A percentile compares a stretch with the other conserved stretches of the same genome.
phyloP scores from a whole-genome alignment of 164 flowering plant genomes.

The Tetrastigma voinierianum region DNA sequence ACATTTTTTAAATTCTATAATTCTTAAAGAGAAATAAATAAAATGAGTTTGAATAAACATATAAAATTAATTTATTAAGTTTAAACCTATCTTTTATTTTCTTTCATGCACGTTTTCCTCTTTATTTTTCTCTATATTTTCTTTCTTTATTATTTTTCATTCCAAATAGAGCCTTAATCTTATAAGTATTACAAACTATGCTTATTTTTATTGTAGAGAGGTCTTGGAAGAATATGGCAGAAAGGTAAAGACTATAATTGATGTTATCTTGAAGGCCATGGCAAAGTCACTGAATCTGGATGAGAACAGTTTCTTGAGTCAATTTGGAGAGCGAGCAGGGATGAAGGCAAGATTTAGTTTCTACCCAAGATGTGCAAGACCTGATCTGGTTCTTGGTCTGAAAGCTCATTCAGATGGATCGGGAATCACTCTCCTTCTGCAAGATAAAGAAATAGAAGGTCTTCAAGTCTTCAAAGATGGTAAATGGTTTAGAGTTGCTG shows the following conservation, averaged over 20 bases:
- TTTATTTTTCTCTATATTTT: no score
- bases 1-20: no score
- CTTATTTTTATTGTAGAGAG: constrained; percentile 19
- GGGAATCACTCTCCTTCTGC: constrained; percentile 26
- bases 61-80: no score
- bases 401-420: constrained; percentile 35
- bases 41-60: no score
- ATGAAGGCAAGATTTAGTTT: constrained; percentile 21
- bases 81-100: no score
- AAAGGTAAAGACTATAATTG: constrained; percentile 12
- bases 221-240: constrained; percentile 22
- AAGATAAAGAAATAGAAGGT: constrained; percentile 33
- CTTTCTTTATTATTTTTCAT: no score
- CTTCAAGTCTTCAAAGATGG: constrained; percentile 30
- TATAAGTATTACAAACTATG: not conserved
- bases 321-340: constrained; percentile 16
- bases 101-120: no score
- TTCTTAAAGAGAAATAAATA: no score
- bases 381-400: constrained; percentile 34
- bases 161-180: no score
- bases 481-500: constrained; percentile 27
- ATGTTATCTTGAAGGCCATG: constrained; percentile 24
- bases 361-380: constrained; percentile 31
- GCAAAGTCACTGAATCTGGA: constrained; percentile 33
- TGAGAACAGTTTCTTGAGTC: constrained; percentile 20